Base-by-base conservation (phyloP, 2,329 filamentous ascomycete species). In the Exophiala lecanii-corni region DNA sequence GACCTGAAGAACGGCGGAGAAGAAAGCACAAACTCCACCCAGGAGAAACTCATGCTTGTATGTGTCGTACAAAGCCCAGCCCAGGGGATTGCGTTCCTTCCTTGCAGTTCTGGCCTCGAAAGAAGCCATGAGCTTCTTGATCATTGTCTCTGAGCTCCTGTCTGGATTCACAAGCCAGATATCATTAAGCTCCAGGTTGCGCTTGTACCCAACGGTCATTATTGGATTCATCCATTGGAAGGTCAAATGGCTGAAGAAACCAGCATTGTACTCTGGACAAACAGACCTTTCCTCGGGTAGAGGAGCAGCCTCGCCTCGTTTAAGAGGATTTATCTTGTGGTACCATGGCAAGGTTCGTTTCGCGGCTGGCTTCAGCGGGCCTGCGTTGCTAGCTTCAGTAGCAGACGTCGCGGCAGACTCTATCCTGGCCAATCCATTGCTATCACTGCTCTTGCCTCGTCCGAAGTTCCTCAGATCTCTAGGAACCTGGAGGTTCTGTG, bases 201-300 rank as follows among this genome's bases (percentile, higher is more conserved):
- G 82, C 59, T 87, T 82, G 65, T 96, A 97, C 25, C 92, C 92
- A 28, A 81, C 82, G 51, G 67, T 74, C 89, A 97, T 97, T 42
- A 97, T 61, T 1, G 87, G 82, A 1, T 81, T 80, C 74, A 96
- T 91, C 91, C 91, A 97, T 62, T 88, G 79, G 60, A 95, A 97
- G 3, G 83, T 84, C 16, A 94, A 62, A 43, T 73, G 62, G 66
- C 86, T 94, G 51, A 92, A 75, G 58, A 89, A 82, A 2, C 76
- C 69, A 4, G 89, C 89, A 3, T 69, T 73, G 60, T 87, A 73
- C 66, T 96, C 89, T 49, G 76, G 77, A 4, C 79, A 89, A 1
- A 72, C 63, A 7, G 58, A 58, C 20, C 77, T 66, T 54, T 74
- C 66, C 18, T 72, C 61, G 1, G 79, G 78, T 2, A 81, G 62